phyloP scores from a whole-genome alignment of 352 stramenopile species.

The Pythium monospermum region DNA sequence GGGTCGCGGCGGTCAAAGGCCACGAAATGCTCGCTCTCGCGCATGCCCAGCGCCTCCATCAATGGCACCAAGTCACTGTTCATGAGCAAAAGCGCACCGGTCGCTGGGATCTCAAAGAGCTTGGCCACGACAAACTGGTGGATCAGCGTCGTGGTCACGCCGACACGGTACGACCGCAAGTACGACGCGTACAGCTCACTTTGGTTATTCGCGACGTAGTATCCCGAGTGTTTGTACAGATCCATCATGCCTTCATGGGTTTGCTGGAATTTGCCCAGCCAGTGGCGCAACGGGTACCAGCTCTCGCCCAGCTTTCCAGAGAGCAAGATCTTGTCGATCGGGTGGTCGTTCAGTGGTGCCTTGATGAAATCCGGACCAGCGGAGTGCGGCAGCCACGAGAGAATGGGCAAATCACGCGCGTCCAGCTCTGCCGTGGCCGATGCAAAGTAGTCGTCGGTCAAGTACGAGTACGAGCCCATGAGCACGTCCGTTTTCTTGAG shows the following conservation, averaged over 20 bases:
- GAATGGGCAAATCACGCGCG: conserved; percentile 52
- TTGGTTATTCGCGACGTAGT: conserved; percentile 59
- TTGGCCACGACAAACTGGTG: conserved; percentile 78
- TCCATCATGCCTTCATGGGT: conserved; percentile 49
- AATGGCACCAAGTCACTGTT: conserved; percentile 57
- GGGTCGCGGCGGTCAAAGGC: conserved; percentile 54
- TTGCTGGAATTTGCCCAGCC: conserved; percentile 50
- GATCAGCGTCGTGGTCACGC: conserved; percentile 67
- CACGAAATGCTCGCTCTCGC: conserved; percentile 58
- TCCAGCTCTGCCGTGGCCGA: conserved; percentile 41
- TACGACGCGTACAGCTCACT: conserved; percentile 63
- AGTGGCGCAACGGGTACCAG: conserved; percentile 68
- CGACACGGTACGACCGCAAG: conserved; percentile 61
- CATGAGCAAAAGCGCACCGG: conserved; percentile 53
- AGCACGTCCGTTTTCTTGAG: conserved; percentile 63
- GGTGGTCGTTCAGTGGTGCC: conserved; percentile 55
- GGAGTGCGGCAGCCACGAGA: conserved; percentile 66
- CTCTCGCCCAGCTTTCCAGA: conserved; percentile 43
- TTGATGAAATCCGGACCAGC: conserved; percentile 57
- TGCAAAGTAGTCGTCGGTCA: conserved; percentile 76
- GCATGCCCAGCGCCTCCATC: conserved; percentile 45
- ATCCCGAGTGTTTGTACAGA: conserved; percentile 51
- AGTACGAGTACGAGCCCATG: conserved; percentile 69
- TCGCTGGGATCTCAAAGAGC: conserved; percentile 78
- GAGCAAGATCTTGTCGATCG: conserved; percentile 74